Evolutionary conservation across 2,329 filamentous ascomycete genomes (phyloP).

Genomic region (Venturia oleaginea): DNA sequence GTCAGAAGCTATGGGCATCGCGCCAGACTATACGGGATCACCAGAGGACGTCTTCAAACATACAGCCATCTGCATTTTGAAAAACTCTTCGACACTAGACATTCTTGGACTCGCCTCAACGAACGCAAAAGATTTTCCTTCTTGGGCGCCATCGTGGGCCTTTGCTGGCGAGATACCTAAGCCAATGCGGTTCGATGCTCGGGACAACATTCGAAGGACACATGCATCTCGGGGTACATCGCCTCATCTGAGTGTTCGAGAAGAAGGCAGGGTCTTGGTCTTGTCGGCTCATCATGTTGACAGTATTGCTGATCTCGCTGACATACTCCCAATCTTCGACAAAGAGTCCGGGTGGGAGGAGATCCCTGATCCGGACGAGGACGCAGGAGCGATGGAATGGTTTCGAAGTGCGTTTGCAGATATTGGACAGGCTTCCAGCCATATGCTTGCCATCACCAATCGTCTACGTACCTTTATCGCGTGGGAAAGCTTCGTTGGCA

Average conservation of each 20-base stretch:
- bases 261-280: background rate
- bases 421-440: background rate
- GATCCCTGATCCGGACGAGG: background rate
- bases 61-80: background rate
- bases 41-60: background rate
- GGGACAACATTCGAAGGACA: background rate
- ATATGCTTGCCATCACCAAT: background rate
- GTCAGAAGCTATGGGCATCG: background rate
- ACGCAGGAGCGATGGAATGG: background rate
- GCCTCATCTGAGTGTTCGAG: background rate
- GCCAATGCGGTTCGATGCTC: background rate
- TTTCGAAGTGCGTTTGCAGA: background rate
- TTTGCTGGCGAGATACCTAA: background rate
- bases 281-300: background rate
- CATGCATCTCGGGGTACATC: background rate
- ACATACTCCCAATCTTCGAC: background rate
- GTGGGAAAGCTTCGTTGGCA: conserved; percentile 2
- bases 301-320: background rate
- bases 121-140: background rate
- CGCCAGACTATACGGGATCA: background rate
- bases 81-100: background rate
- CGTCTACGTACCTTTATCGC: background rate
- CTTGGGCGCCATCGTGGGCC: background rate
- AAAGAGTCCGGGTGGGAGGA: background rate
- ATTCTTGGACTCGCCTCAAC: background rate